These are phyloP conservation scores for Mimosa bimucronata DNA, from an alignment of 306 rosid species.

Conservation along the genomic window DNA sequence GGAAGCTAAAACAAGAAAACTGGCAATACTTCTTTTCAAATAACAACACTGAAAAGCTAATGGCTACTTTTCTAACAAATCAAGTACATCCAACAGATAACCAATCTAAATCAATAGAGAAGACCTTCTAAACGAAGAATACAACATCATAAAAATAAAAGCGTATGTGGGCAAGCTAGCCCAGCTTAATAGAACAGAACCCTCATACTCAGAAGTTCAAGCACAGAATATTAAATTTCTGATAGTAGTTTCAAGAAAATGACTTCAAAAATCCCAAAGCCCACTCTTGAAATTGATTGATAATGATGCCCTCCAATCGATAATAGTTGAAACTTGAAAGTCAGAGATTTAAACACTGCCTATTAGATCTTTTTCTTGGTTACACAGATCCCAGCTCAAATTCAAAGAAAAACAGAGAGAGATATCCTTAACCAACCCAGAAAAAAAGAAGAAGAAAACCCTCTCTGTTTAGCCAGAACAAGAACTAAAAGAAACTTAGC, in stretches of 20 bases:
- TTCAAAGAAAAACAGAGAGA: conserved; percentile 21
- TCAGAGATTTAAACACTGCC: conserved; percentile 20
- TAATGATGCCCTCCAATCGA: conserved; percentile 8
- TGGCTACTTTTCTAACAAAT: conserved; percentile 25
- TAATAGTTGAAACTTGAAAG: background rate
- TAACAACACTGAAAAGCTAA: conserved; percentile 23
- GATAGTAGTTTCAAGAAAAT: background rate
- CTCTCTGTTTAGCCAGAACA: conserved; percentile 21
- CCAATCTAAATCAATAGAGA: conserved; percentile 24
- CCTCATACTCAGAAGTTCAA: background rate
- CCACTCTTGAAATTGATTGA: conserved; percentile 28
- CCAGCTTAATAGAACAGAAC: background rate
- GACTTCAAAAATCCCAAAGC: conserved; percentile 32
- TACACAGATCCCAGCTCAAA: conserved; percentile 42
- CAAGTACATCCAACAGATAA: conserved; percentile 18
- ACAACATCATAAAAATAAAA: conserved; percentile 23
- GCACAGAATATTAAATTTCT: background rate
- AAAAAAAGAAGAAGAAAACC: no score
- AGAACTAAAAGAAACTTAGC: background rate
- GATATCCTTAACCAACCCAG: background rate
- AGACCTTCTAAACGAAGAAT: conserved; percentile 13
- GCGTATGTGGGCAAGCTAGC: conserved; percentile 19
- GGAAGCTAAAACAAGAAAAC: background rate
- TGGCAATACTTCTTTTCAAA: conserved; percentile 2
- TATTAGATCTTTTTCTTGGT: conserved; percentile 38